Percentiles rank a stretch among this genome's conserved stretches.
Conservation (phyloP, 176 grass and related monocot species). For the Rhynchospora breviuscula region DNA sequence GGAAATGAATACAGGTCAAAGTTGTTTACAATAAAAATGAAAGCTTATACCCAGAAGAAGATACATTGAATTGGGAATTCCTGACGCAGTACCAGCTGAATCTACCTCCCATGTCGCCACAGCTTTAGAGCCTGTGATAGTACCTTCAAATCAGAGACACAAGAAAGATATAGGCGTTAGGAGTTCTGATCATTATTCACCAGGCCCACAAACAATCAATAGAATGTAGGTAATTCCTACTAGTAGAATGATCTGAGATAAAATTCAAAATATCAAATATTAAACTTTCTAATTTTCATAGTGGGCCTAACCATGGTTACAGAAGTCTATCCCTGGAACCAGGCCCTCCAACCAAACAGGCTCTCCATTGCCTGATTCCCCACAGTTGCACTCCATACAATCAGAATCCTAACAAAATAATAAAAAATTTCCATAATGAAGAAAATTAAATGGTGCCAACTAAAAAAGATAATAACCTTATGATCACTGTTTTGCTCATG, state of each 20-base stretch:
- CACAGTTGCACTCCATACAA: conserved; percentile 28
- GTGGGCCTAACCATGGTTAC: conserved; percentile 71
- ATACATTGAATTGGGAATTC: conserved; percentile 84
- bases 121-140: conserved; percentile 51
- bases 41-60: conserved; percentile 66
- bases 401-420: conserved; percentile 39
- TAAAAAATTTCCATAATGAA: neutral
- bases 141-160: neutral
- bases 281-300: neutral
- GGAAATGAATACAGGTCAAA: neutral
- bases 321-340: conserved; percentile 87
- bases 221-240: neutral
- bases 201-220: conserved; percentile 14
- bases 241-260: neutral
- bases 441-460: neutral
- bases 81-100: conserved; percentile 43
- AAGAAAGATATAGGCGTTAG: neutral
- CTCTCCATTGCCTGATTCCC: conserved; percentile 37
- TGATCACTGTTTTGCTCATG: conserved; percentile 2
- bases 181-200: neutral
- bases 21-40: neutral
- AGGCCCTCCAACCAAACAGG: conserved; percentile 89
- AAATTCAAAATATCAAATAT: neutral
- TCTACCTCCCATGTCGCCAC: conserved; percentile 88
- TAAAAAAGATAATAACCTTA: conserved; percentile 13